Evolutionary conservation across 2,329 filamentous ascomycete species (phyloP), one percentile per base, ranked within the genome.

Genomic region (Microcera coccophila): DNA sequence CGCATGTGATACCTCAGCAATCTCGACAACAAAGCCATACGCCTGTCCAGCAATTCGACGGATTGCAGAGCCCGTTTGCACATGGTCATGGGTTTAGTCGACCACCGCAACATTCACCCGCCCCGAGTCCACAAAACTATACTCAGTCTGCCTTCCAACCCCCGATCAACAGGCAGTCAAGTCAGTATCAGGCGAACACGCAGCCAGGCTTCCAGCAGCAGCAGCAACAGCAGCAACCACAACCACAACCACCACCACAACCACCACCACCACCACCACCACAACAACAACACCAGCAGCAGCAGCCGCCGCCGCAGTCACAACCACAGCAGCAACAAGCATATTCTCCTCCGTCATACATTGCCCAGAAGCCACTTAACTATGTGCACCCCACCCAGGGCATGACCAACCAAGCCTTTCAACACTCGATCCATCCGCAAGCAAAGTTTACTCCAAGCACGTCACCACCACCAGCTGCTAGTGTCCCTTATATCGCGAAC

Each of bases 1-100:
- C 61, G 29, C 65, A 66, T 43, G 49, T 68, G 26, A 52, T 69
- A 36, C 44, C 62, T 12, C 63, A 63, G 24, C 49, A 60, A 21
- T 47, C 38, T 32, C 57, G 59, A 18, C 63, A 65, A 35, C 63
- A 63, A 18, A 62, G 46, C 21, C 61, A 67, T 38, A 60, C 62
- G 12, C 59, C 65, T 8, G 54, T 66, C 11, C 65, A 64, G 33
- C 64, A 64, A 40, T 59, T 55, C 41, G 57, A 59, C 2, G 49
- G 45, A 2, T 49, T 65, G 12, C 57, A 59, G 12, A 49, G 54
- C n/a, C 36, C 47, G 12, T 64, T 58, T 17, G 21, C 53, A 3
- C 61, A 58, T 15, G 50, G 52, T 11, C 57, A 59, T 35, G 44
- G 49, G 11, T 64, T 55, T 20, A 44, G 48, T 17, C 55, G 52